Conservation (phyloP, 768 basidiomycete genomes). For the Boletus edulis region DNA sequence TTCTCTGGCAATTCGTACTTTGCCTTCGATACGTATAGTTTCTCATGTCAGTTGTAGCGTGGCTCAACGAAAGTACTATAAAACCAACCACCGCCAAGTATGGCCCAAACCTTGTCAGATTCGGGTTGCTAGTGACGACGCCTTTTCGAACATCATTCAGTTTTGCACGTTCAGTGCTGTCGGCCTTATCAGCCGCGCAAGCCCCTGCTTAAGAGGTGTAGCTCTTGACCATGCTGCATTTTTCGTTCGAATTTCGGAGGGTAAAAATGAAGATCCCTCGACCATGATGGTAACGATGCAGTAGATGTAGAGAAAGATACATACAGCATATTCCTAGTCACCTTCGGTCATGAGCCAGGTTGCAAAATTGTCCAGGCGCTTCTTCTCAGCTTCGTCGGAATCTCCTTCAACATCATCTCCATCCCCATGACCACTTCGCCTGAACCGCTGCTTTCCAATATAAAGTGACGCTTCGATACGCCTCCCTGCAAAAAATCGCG, state of each 20-base stretch:
- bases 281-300: background rate
- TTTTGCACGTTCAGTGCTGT: too few relatives aligned
- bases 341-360: slow-evolving; percentile 83
- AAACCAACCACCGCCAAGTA: too few relatives aligned
- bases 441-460: slow-evolving; percentile 78
- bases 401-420: slow-evolving; percentile 63
- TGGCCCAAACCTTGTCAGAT: too few relatives aligned
- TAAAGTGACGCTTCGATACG: slow-evolving; percentile 80
- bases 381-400: slow-evolving; percentile 74
- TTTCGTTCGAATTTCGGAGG: background rate
- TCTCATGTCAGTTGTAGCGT: too few relatives aligned
- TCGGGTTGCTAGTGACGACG: too few relatives aligned
- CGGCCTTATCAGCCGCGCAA: too few relatives aligned
- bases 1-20: too few relatives aligned
- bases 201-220: too few relatives aligned
- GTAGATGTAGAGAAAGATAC: slow-evolving; percentile 2
- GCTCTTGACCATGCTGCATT: background rate
- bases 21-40: too few relatives aligned
- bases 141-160: too few relatives aligned
- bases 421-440: slow-evolving; percentile 68
- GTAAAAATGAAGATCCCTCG: background rate
- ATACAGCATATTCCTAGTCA: slow-evolving; percentile 39
- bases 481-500: slow-evolving; percentile 85
- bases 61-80: too few relatives aligned
- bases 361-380: slow-evolving; percentile 84